Evolutionary conservation across 202 grass and related monocot species (phyloP).

Genomic region (Panicum hallii): DNA sequence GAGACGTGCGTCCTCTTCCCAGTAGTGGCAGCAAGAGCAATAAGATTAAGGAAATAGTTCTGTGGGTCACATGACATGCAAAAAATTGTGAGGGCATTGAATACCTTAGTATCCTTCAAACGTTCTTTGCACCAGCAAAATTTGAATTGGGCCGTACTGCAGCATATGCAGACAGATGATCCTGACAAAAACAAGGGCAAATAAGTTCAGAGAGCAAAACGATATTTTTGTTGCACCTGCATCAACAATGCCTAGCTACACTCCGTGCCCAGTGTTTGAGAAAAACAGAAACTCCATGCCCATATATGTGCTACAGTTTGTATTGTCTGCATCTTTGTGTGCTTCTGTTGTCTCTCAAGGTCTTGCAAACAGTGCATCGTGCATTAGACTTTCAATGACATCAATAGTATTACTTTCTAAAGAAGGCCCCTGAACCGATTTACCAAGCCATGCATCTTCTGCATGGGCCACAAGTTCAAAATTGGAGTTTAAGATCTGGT

Average conservation of each 20-base stretch:
- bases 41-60: slow-evolving; percentile 12
- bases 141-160: slow-evolving; percentile 51
- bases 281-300: neutral
- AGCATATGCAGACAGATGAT: slow-evolving; percentile 55
- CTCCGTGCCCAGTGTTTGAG: neutral
- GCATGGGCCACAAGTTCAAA: neutral
- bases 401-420: neutral
- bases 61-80: neutral
- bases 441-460: slow-evolving; percentile 21
- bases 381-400: neutral
- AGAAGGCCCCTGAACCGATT: neutral
- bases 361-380: neutral
- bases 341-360: slow-evolving; percentile 3
- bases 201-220: slow-evolving; percentile 41
- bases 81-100: neutral
- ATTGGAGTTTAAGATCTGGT: slow-evolving; percentile 10
- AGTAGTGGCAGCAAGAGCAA: slow-evolving; percentile 9
- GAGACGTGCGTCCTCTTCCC: neutral
- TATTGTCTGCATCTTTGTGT: neutral
- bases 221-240: slow-evolving; percentile 15
- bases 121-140: slow-evolving; percentile 56
- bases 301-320: neutral
- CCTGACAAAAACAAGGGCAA: slow-evolving; percentile 38
- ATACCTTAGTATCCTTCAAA: slow-evolving; percentile 49
- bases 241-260: slow-evolving; percentile 15